A percentile compares a stretch with the other conserved stretches of the same genome.
Evolutionary conservation across 2,329 filamentous ascomycete genomes (phyloP).

Genomic region (Venturia pyrina): DNA sequence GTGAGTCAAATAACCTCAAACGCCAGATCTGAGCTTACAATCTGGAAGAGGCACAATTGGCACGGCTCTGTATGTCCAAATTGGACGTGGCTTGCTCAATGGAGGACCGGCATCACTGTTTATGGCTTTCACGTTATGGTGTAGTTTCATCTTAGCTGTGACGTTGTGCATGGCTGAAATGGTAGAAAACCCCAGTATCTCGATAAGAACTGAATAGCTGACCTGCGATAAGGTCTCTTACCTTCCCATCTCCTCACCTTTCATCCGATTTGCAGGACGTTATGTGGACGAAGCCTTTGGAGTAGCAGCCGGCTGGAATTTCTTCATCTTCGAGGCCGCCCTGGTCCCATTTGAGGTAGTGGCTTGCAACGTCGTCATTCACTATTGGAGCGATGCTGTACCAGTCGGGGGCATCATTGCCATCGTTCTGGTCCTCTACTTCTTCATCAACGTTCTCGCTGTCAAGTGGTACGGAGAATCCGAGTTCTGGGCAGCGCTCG

Average conservation of each 20-base stretch:
- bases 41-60: constrained; percentile 31
- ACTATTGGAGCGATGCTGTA: constrained; percentile 43
- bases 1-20: not conserved
- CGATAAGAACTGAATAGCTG: not conserved
- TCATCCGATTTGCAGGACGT: constrained; percentile 66
- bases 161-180: constrained; percentile 56
- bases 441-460: constrained; percentile 34
- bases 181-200: constrained; percentile 43
- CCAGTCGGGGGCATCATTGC: constrained; percentile 53
- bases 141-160: constrained; percentile 31
- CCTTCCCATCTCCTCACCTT: constrained; percentile 65
- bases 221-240: constrained; percentile 40
- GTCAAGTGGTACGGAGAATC: constrained; percentile 36
- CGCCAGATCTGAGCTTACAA: constrained; percentile 17
- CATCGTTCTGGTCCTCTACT: constrained; percentile 46
- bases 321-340: constrained; percentile 59
- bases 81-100: constrained; percentile 35
- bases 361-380: constrained; percentile 31
- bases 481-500: constrained; percentile 61
- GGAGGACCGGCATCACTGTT: constrained; percentile 38
- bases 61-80: constrained; percentile 39
- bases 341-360: constrained; percentile 60
- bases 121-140: constrained; percentile 37
- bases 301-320: constrained; percentile 64
- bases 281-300: constrained; percentile 69